phyloP scores from a whole-genome alignment of 2,329 filamentous ascomycete genomes.

The Nannizziopsis barbatae region DNA sequence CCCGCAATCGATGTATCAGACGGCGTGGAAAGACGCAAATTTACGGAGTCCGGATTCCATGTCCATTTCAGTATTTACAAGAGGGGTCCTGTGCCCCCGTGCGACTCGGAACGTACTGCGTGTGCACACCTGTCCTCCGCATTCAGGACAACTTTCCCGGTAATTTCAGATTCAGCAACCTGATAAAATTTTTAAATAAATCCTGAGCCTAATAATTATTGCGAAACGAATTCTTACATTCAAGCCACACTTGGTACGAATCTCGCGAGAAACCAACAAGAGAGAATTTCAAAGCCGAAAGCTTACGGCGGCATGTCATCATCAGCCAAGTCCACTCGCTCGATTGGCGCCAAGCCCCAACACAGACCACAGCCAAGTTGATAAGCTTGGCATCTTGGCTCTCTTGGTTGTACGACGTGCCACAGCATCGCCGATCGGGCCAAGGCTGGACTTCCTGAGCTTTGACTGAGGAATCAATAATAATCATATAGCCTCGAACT shows the following conservation, averaged over 20 bases:
- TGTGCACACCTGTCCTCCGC: too few relatives aligned
- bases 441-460: neutral
- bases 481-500: conserved; percentile 4
- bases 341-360: conserved; percentile 2
- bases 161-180: neutral
- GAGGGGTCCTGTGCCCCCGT: too few relatives aligned
- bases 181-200: too few relatives aligned
- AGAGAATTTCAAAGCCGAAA: neutral
- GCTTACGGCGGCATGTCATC: neutral
- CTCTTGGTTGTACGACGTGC: neutral
- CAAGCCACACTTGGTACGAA: conserved; percentile 2
- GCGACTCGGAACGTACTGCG: neutral
- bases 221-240: neutral
- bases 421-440: neutral
- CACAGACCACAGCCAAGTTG: conserved; percentile 11
- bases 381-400: conserved; percentile 3
- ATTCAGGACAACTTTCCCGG: neutral
- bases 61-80: too few relatives aligned
- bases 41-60: too few relatives aligned
- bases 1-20: too few relatives aligned
- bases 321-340: neutral
- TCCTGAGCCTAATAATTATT: neutral
- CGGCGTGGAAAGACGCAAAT: too few relatives aligned
- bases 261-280: neutral
- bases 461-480: neutral